Evolutionary conservation across 2,329 filamentous ascomycete genomes (phyloP), one percentile per base, ranked within the genome.

Genomic region (Alternaria rosae): DNA sequence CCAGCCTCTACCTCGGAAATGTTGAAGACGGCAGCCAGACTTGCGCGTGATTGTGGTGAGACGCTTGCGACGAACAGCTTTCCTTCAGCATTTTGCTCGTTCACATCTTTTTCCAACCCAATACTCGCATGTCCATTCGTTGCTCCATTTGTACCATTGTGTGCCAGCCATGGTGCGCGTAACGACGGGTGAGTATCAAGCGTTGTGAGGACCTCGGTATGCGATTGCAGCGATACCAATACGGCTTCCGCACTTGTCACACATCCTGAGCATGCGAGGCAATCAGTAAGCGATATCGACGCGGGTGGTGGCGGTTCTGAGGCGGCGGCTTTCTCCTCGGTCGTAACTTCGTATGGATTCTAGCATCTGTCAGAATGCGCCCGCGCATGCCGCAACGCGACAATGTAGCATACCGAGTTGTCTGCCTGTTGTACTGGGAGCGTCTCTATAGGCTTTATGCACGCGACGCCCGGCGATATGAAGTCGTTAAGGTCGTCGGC

Each of bases 401-500:
- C 15, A 23, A 15, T 8, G 12, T 13, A 8, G 15, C 80, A 58
- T 78, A 86, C 85, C 65, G 81, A 78, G 56, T 76, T 70, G 23
- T 82, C 80, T 53, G 82, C 78, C 23, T 86, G 80, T 32, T 86
- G 82, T 47, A 67, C 67, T 3, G 95, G 94, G 13, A 99, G 87
- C 3, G 93, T 96, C 80, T 99, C 95, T 77, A 99, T 87, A 26
- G 95, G 95, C 77, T 99, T 98, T 81, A 99, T 98, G 82, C 95
- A 99, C 66, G 95, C 95, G 75, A 99, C 94, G 65, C 94, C 94
- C 13, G 95, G 95, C 59, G 92, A 95, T 78, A 99, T 99, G 83
- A 99, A 99, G 85, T 99, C 95, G 85, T 99, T 99, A 64, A 99
- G 86, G 79, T 97, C 94, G 84, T 99, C 94, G 75, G 91, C 91